Evolutionary conservation across 331 rosid genomes (phyloP).

Genomic region (Rhamnella rubrinervis): DNA sequence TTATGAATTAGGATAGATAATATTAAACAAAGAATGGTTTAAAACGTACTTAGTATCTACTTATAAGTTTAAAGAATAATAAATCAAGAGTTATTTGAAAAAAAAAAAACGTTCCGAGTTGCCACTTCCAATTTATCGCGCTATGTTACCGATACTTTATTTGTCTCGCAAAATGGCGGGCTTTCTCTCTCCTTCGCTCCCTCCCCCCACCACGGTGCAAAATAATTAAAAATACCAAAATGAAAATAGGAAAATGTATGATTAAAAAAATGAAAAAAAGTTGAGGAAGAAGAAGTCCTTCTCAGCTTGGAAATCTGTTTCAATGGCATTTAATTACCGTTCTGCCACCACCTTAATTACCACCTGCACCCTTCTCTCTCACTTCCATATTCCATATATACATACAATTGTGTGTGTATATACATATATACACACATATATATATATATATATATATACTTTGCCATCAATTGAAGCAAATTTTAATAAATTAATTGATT

Average conservation of each 20-base stretch:
- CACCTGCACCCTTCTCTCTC: slow-evolving; percentile 14
- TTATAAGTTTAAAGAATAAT: too few species aligned
- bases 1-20: too few species aligned
- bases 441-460: slow-evolving; percentile 7
- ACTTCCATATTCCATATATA: background rate
- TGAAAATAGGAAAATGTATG: too few species aligned
- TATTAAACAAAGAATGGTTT: too few species aligned
- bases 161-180: too few species aligned
- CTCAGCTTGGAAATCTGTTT: slow-evolving; percentile 25
- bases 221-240: too few species aligned
- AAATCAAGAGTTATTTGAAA: too few species aligned
- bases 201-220: background rate
- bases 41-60: too few species aligned
- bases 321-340: slow-evolving; percentile 42
- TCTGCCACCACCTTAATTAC: slow-evolving; percentile 46
- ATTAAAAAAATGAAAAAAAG: background rate
- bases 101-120: too few species aligned
- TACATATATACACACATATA: background rate
- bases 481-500: background rate
- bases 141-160: too few species aligned
- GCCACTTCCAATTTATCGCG: too few species aligned
- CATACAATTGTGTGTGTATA: background rate
- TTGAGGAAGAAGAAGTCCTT: slow-evolving; percentile 2
- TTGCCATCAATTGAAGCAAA: slow-evolving; percentile 34
- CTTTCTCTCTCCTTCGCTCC: background rate